phyloP scores from a whole-genome alignment of 2,329 filamentous ascomycete species.

The Phyllosticta ampelicida region DNA sequence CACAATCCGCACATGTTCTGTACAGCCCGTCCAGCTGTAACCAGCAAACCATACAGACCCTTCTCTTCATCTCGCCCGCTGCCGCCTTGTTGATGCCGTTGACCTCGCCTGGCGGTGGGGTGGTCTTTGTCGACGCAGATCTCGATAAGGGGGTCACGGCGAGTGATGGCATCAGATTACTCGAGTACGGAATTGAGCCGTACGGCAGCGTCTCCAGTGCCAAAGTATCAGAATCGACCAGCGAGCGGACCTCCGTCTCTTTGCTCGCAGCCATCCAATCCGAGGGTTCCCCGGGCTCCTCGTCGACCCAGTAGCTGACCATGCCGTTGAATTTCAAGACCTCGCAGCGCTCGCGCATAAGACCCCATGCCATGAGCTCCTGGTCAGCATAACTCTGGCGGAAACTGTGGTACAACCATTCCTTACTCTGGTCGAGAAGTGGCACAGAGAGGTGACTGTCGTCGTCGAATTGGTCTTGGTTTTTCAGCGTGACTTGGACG shows the following conservation, averaged over 20 bases:
- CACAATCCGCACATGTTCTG: conserved; percentile 25
- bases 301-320: conserved; percentile 23
- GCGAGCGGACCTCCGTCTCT: conserved; percentile 3
- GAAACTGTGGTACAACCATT: conserved; percentile 41
- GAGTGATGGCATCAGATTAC: not conserved
- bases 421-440: conserved; percentile 40
- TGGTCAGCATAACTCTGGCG: conserved; percentile 42
- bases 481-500: conserved; percentile 34
- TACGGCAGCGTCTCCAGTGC: conserved; percentile 8
- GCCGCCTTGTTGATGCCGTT: not conserved
- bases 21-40: conserved; percentile 26
- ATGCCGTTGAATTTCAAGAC: conserved; percentile 46
- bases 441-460: conserved; percentile 37
- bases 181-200: not conserved
- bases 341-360: conserved; percentile 45
- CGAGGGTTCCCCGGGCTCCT: conserved; percentile 18
- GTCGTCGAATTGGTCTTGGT: conserved; percentile 46
- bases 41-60: conserved; percentile 28
- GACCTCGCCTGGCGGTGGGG: not conserved
- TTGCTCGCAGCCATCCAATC: conserved; percentile 18
- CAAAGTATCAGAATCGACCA: conserved; percentile 11
- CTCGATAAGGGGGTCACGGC: not conserved
- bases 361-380: conserved; percentile 47
- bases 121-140: conserved; percentile 1
- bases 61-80: not conserved